A percentile compares a stretch with the other conserved stretches of the same genome.
phyloP scores from a whole-genome alignment of 2,329 filamentous ascomycete species.

The Penicillium sp. region DNA sequence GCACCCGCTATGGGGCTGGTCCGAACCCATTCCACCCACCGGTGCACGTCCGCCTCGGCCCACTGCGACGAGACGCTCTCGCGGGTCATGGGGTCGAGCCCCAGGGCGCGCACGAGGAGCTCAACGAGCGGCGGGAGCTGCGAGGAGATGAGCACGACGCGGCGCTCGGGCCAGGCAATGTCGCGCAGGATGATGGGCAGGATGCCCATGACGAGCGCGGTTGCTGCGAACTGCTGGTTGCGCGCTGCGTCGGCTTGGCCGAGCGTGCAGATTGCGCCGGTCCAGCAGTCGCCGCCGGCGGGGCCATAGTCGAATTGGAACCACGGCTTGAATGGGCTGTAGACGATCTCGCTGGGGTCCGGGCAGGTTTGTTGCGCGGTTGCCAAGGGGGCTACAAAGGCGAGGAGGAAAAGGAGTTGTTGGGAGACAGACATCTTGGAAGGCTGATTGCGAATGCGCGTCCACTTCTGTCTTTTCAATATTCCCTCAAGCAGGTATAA shows the following conservation, averaged over 20 bases:
- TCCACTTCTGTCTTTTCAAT: too few relatives aligned
- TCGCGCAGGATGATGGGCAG: not conserved
- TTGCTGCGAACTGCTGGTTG: slow-evolving; percentile 5
- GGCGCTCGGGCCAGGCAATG: not conserved
- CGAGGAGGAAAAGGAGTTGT: too few relatives aligned
- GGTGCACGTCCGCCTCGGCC: not conserved
- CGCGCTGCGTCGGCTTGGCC: not conserved
- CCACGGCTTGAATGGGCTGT: slow-evolving; percentile 1
- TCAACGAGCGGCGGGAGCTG: not conserved
- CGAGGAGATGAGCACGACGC: not conserved
- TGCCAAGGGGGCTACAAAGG: not conserved
- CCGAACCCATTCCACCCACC: not conserved
- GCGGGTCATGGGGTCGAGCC: not conserved
- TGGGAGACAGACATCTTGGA: too few relatives aligned
- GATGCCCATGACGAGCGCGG: not conserved
- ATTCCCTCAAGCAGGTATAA: too few relatives aligned
- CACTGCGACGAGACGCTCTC: not conserved
- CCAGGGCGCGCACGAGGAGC: not conserved
- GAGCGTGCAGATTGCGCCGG: slow-evolving; percentile 2
- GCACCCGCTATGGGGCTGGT: not conserved
- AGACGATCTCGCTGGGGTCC: not conserved
- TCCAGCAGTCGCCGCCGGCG: not conserved
- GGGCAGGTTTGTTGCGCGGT: not conserved
- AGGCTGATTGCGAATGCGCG: too few relatives aligned
- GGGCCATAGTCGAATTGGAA: not conserved